Percentiles rank a stretch among this genome's conserved stretches.
phyloP scores from a whole-genome alignment of 2,329 filamentous ascomycete genomes.

The Zasmidium angulare region DNA sequence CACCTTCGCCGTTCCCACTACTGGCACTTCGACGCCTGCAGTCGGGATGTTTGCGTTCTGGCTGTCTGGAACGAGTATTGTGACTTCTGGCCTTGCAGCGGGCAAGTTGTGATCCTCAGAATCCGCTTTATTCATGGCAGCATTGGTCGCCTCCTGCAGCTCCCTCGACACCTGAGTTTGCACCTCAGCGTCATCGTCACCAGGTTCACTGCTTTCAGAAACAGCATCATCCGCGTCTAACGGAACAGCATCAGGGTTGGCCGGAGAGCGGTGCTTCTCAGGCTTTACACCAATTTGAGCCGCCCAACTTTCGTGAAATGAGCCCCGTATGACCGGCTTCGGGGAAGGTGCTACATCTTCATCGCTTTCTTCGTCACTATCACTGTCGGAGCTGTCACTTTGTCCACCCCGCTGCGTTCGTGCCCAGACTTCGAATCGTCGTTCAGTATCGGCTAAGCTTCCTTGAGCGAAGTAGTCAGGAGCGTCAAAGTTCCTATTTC shows the following conservation, averaged over 20 bases:
- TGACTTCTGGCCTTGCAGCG: too few relatives aligned
- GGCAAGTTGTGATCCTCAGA: not conserved
- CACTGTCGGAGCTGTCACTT: not conserved
- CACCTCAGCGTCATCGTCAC: not conserved
- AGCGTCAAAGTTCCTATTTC: not conserved
- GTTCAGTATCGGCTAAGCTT: not conserved
- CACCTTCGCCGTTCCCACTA: too few relatives aligned
- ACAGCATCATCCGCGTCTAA: not conserved
- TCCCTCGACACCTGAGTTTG: not conserved
- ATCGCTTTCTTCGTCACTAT: constrained; percentile 7
- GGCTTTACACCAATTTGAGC: not conserved
- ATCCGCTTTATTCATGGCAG: not conserved
- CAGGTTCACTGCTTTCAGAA: constrained; percentile 2
- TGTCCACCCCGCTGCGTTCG: not conserved
- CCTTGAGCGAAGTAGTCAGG: not conserved
- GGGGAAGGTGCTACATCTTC: not conserved
- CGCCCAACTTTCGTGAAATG: constrained; percentile 15
- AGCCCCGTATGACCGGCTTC: constrained; percentile 7
- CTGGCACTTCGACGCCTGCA: too few relatives aligned
- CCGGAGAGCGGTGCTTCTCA: not conserved
- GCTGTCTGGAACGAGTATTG: too few relatives aligned
- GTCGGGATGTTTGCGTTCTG: too few relatives aligned
- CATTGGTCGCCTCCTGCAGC: not conserved
- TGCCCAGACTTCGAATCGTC: not conserved
- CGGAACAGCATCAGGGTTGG: not conserved